Conservation (phyloP, 805 yeast species). For the Wickerhamiella azymoides region DNA sequence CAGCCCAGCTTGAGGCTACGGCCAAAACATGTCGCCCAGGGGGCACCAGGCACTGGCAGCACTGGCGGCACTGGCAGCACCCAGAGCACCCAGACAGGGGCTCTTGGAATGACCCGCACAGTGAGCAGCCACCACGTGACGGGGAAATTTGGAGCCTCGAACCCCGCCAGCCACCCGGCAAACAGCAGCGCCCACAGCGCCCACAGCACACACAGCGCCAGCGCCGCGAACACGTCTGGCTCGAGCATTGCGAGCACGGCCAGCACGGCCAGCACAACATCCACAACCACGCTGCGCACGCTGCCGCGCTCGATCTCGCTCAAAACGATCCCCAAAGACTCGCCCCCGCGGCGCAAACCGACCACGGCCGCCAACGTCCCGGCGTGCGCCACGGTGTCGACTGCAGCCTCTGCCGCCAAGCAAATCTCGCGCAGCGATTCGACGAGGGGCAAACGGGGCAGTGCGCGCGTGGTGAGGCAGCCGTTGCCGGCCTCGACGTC, state of each 20-base stretch:
- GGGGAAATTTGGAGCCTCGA: not conserved
- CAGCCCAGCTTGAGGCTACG: not conserved
- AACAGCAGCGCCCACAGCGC: too few relatives aligned
- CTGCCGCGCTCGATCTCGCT: not conserved
- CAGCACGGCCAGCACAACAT: not conserved
- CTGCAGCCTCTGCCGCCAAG: conserved; percentile 6
- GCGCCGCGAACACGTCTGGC: too few relatives aligned
- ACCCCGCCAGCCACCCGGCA: not conserved
- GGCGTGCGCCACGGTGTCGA: conserved; percentile 1
- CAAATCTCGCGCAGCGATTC: not conserved
- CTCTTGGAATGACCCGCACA: not conserved
- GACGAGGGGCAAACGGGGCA: not conserved
- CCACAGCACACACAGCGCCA: too few relatives aligned
- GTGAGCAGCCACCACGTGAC: not conserved
- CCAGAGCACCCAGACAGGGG: too few relatives aligned
- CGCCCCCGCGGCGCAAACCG: not conserved
- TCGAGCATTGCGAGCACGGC: not conserved
- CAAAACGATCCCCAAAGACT: not conserved
- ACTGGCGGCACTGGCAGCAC: too few relatives aligned
- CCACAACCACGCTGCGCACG: not conserved
- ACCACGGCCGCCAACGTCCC: not conserved
- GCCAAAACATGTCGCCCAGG: too few relatives aligned
- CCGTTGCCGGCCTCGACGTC: not conserved
- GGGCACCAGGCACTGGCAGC: too few relatives aligned
- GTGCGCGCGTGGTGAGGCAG: not conserved